A percentile compares a stretch with the other conserved stretches of the same genome.
Evolutionary conservation across 2,329 filamentous ascomycete species (phyloP).

Genomic region (Apiospora sp.): DNA sequence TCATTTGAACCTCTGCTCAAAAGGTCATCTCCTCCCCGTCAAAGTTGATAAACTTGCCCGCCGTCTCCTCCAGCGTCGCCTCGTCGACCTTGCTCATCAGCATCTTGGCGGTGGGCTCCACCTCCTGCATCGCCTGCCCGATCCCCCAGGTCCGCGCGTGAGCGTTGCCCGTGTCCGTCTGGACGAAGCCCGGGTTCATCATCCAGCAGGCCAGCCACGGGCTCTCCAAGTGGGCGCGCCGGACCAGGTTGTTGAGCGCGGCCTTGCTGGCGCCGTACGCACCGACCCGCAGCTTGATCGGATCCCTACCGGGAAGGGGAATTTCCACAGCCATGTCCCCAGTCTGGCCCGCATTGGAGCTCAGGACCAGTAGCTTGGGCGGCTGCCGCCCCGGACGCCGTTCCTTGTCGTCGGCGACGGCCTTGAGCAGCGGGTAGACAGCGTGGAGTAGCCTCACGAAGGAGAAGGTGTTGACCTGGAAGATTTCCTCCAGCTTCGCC

Average conservation of each 20-base stretch:
- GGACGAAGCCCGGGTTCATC: slow-evolving; percentile 11
- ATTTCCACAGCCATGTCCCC: slow-evolving; percentile 22
- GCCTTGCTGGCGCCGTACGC: slow-evolving; percentile 29
- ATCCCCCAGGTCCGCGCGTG: slow-evolving; percentile 13
- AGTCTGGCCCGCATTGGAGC: slow-evolving; percentile 28
- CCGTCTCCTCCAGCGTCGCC: not conserved
- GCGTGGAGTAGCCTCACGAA: slow-evolving; percentile 30
- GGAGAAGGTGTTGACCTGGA: slow-evolving; percentile 30
- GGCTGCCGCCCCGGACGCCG: not conserved
- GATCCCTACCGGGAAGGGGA: no score
- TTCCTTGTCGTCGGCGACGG: not conserved
- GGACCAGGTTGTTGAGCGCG: not conserved
- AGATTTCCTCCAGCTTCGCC: slow-evolving; percentile 26
- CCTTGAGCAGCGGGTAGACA: slow-evolving; percentile 28
- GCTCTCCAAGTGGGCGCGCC: not conserved
- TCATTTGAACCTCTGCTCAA: not conserved
- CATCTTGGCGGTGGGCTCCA: not conserved
- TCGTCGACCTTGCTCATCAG: not conserved
- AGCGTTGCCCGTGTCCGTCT: not conserved
- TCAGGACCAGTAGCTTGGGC: slow-evolving; percentile 30
- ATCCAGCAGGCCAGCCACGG: not conserved
- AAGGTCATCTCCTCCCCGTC: not conserved
- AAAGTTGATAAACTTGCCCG: not conserved
- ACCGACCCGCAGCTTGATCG: slow-evolving; percentile 25
- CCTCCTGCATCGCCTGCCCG: not conserved